These are phyloP conservation scores for Sarocladium strictum DNA, from an alignment of 2,329 filamentous ascomycete genomes.

Conservation along the genomic window DNA sequence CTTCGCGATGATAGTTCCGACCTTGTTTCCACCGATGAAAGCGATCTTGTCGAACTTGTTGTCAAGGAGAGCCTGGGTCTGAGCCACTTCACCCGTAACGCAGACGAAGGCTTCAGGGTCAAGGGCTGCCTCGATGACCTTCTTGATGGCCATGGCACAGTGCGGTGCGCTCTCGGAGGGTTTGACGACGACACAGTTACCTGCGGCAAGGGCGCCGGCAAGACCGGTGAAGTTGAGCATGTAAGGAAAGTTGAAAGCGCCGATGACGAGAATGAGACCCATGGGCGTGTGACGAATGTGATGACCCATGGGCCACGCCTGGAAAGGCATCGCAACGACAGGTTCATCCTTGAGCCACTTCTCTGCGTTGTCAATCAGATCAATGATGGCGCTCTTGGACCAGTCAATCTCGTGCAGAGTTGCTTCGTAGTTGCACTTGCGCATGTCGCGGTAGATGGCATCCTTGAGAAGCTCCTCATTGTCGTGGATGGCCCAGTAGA, in stretches of 20 bases:
- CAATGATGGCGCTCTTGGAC: slow-evolving; percentile 75
- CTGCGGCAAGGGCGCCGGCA: slow-evolving; percentile 85
- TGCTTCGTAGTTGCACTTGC: slow-evolving; percentile 72
- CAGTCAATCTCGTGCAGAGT: slow-evolving; percentile 70
- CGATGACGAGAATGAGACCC: slow-evolving; percentile 78
- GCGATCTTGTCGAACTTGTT: slow-evolving; percentile 98
- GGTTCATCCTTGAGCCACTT: slow-evolving; percentile 80
- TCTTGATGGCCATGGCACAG: slow-evolving; percentile 71
- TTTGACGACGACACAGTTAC: slow-evolving; percentile 86
- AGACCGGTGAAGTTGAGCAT: slow-evolving; percentile 73
- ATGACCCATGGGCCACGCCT: slow-evolving; percentile 64
- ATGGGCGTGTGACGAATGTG: slow-evolving; percentile 82
- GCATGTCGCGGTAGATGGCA: slow-evolving; percentile 71
- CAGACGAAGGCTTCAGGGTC: slow-evolving; percentile 71
- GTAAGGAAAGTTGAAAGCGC: slow-evolving; percentile 91
- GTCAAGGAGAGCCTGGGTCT: slow-evolving; percentile 75
- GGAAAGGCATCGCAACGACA: slow-evolving; percentile 61
- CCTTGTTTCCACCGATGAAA: slow-evolving; percentile 76
- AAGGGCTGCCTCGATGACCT: slow-evolving; percentile 68
- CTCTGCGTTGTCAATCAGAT: slow-evolving; percentile 69
- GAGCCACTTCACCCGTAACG: slow-evolving; percentile 74
- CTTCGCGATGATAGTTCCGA: slow-evolving; percentile 82
- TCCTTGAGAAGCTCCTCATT: slow-evolving; percentile 66
- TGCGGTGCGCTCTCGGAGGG: slow-evolving; percentile 78
- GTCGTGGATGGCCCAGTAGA: slow-evolving; percentile 90